Evolutionary conservation across 192 early-diverging fungal species (phyloP).

Genomic region (Entophlyctis helioformis): DNA sequence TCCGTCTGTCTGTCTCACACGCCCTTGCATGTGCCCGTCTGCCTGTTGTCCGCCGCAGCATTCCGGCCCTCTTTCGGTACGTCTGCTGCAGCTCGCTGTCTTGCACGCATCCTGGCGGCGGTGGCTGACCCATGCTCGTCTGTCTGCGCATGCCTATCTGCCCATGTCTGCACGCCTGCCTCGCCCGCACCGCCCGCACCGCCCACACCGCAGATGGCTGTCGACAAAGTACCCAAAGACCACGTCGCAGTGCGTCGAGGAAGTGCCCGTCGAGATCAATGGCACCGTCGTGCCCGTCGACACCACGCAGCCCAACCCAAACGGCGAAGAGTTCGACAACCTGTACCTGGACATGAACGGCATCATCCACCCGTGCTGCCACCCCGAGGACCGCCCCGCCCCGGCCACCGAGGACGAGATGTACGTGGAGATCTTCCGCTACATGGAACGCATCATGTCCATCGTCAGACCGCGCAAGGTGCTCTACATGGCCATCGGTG

Average conservation of each 20-base stretch:
- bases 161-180: too few species aligned
- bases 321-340: constrained; percentile 85
- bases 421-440: constrained; percentile 91
- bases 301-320: constrained; percentile 78
- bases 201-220: constrained; percentile 21
- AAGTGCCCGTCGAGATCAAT: constrained; percentile 53
- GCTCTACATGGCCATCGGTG: constrained; percentile 95
- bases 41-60: constrained; percentile 1
- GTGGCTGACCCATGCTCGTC: too few species aligned
- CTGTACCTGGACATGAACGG: constrained; percentile 99
- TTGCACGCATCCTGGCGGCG: neutral
- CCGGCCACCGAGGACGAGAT: constrained; percentile 67
- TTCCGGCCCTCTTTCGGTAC: constrained; percentile 16
- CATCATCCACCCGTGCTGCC: constrained; percentile 52
- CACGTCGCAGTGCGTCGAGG: constrained; percentile 54
- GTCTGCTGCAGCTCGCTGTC: neutral
- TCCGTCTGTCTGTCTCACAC: too few species aligned
- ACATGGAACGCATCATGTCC: constrained; percentile 87
- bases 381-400: constrained; percentile 40
- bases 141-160: too few species aligned
- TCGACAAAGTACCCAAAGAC: constrained; percentile 43
- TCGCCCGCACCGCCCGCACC: neutral
- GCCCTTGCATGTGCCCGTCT: neutral
- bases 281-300: constrained; percentile 75
- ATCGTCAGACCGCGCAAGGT: constrained; percentile 90